Base-by-base conservation (phyloP, 768 basidiomycete species). In the Coprinopsis marcescibilis region DNA sequence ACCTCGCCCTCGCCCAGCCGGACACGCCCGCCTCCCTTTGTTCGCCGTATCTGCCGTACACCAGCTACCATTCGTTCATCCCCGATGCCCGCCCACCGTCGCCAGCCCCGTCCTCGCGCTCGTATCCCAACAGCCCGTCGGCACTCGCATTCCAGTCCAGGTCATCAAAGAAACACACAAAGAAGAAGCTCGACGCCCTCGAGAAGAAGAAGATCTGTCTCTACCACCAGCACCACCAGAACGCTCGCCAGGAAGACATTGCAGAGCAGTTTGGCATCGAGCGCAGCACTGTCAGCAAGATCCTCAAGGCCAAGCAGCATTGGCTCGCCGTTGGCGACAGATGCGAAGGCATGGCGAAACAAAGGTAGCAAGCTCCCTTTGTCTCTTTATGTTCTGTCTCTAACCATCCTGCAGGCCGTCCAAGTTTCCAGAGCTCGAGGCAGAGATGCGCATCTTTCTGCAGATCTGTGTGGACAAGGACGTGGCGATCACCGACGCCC, bases 211-310 rank as follows among this genome's bases (percentile, higher is more conserved):
- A 73, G 13, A 91, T 94, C 47, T 92, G 90, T 56, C 46, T 71
- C 11, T 84, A 79, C 60, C 78, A 81, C 50, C 65, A 71, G 43
- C 65, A 79, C 3, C 69, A 88, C 57, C 85, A 84, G 0, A 76
- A 77, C 43, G 71, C 78, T 15, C 78, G 85, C 49, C 91, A 94
- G 62, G 89, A 92, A 58, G 87, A 90, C 59, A 89, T 94, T 55
- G 91, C 85, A 3, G 68, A 69, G 10, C 66, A 68, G 25, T 93
- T 84, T 60, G 77, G 78, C 41, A 85, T 92, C 50, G 91, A 94
- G 59, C 81, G 91, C 43, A 92, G 89, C 66, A 94, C 91, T n/a
- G 84, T 94, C 63, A 88, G 85, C 66, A 93, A 94, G 67, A 92
- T 91, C 52, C 73, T 93, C 54, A 92, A 92, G 64, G 69, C 85